Evolutionary conservation across 345 rosid species (phyloP), one percentile per base, ranked within the genome.

Genomic region (Jatropha curcas): DNA sequence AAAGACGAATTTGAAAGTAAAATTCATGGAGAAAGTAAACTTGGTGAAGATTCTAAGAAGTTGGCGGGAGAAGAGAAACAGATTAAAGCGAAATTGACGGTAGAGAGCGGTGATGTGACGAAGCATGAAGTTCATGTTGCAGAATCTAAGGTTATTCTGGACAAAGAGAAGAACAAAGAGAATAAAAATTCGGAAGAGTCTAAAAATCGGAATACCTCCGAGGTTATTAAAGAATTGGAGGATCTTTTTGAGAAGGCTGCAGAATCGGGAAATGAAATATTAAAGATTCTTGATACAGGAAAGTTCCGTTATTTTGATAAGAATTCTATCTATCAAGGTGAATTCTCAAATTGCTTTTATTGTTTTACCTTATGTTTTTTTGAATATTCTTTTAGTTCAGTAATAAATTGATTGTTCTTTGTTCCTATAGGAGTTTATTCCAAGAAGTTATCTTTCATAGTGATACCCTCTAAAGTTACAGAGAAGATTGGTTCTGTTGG

Each of bases 201-300:
- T 6, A 68, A 65, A n/a, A 56, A 27, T 39, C 86, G 53, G 37
- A 73, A 61, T 13, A 74, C 78, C 27, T 24, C 71, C 0, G 84
- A 82, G 66, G 62, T 78, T 67, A 64, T 75, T 71, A 65, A 46
- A 73, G 84, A 84, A 58, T 43, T 84, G 7, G 83, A 84, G 65
- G 67, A 24, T 59, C 50, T 65, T 35, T 84, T 86, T 55, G 75
- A 78, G 67, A 73, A 17, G 73, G 84, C 86, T 75, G 82, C 89
- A 5, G 84, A 70, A 17, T 84, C 89, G 1, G 89, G 89, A 35
- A 70, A 41, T 60, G 79, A 75, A 34, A 84, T 85, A 33, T 45
- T 81, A 8, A 73, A 72, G 37, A 67, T 82, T 60, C 80, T 87
- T 31, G 84, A 85, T 60, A 75, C 81, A 2, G 81, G 84, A 19